These are phyloP conservation scores for Rubia balearica DNA, from an alignment of 305 asterid genomes.

Conservation along the genomic window DNA sequence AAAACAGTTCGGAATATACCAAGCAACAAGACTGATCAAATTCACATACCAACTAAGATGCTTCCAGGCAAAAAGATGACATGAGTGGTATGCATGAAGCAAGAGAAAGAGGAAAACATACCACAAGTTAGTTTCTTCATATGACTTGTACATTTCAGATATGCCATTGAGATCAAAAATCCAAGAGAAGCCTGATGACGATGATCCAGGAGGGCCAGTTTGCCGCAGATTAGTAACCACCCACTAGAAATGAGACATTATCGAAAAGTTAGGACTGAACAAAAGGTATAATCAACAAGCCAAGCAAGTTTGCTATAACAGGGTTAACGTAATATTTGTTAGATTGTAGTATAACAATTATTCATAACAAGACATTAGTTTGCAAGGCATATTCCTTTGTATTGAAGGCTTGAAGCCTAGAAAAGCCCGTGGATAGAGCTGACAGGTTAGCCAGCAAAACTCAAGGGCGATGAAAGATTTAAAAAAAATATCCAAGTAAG, in stretches of 20 bases:
- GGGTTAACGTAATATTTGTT: neutral
- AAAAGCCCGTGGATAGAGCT: neutral
- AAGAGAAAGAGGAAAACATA: constrained; percentile 21
- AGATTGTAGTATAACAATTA: neutral
- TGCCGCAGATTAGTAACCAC: constrained; percentile 84
- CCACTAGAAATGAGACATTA: constrained; percentile 51
- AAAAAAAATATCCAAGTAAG: neutral
- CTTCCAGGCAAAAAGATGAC: neutral
- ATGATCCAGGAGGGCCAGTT: constrained; percentile 41
- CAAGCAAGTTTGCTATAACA: constrained; percentile 2
- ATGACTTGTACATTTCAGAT: constrained; percentile 86
- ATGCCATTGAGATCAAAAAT: constrained; percentile 77
- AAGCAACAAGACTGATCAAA: neutral
- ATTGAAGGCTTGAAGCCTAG: neutral
- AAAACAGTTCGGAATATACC: neutral
- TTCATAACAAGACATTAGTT: neutral
- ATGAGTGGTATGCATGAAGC: neutral
- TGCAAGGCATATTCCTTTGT: neutral
- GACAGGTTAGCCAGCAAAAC: neutral
- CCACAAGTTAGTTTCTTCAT: constrained; percentile 87
- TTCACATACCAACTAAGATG: neutral
- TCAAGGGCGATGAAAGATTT: neutral
- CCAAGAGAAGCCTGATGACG: constrained; percentile 66
- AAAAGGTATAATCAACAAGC: neutral
- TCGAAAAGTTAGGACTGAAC: constrained; percentile 2